These are phyloP conservation scores for Physaria fendleri DNA, from an alignment of 345 rosid genomes.

Conservation along the genomic window DNA sequence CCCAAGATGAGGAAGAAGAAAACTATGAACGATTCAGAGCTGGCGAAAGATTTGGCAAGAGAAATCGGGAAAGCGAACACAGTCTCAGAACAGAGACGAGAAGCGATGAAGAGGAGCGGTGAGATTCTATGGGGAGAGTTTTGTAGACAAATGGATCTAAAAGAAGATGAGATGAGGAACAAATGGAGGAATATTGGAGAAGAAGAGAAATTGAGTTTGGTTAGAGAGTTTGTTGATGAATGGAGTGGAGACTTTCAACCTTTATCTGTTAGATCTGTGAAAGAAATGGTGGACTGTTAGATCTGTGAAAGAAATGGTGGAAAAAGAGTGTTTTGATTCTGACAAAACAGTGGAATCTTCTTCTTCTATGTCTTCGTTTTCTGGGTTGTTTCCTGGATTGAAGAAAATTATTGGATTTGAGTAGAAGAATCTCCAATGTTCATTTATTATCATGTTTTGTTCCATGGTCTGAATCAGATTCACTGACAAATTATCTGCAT, in stretches of 20 bases:
- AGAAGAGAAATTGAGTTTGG: conserved; percentile 50
- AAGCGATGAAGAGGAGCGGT: conserved; percentile 71
- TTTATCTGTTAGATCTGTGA: conserved; percentile 56
- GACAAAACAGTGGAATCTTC: too few species aligned
- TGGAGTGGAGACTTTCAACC: conserved; percentile 70
- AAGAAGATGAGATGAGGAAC: conserved; percentile 44
- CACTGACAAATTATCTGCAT: neutral
- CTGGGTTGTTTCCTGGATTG: conserved; percentile 47
- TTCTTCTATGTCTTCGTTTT: conserved; percentile 13
- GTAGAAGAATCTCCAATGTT: conserved; percentile 9
- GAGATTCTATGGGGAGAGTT: conserved; percentile 63
- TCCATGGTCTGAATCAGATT: neutral
- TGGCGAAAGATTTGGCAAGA: conserved; percentile 53
- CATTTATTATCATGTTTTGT: neutral
- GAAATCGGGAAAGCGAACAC: conserved; percentile 49
- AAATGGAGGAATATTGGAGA: conserved; percentile 53
- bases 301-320: too few species aligned
- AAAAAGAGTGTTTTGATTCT: too few species aligned
- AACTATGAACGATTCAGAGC: conserved; percentile 34
- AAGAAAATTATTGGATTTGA: conserved; percentile 59
- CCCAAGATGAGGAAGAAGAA: conserved; percentile 16
- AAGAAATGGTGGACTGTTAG: too few species aligned
- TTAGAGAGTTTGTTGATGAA: conserved; percentile 45
- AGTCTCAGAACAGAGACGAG: conserved; percentile 43
- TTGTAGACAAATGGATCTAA: conserved; percentile 37